Conservation (phyloP, 305 asterid genomes). For the Fraxinus latifolia region DNA sequence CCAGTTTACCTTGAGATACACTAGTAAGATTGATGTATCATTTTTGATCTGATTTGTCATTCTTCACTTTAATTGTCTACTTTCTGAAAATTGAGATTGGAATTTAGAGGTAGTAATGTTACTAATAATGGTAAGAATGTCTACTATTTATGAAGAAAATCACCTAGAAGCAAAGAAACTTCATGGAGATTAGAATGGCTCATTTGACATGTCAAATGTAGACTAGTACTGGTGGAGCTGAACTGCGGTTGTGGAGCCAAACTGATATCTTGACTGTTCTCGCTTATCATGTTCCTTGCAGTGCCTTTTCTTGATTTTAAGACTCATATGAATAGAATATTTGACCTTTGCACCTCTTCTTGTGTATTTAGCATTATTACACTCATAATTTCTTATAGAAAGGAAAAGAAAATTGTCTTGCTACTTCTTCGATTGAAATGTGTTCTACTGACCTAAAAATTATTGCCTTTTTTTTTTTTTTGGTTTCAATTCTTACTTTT, state of each 20-base stretch:
- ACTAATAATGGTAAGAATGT: background rate
- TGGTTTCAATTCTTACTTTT: background rate
- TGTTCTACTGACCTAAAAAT: background rate
- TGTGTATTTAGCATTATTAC: background rate
- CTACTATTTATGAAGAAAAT: background rate
- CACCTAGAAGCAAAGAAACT: background rate
- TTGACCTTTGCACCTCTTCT: background rate
- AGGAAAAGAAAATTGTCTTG: background rate
- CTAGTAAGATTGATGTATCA: background rate
- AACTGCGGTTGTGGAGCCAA: background rate
- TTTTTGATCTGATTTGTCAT: background rate
- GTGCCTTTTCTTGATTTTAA: background rate
- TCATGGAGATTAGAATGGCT: background rate
- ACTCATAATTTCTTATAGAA: background rate
- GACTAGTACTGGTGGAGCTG: background rate
- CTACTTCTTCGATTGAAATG: background rate
- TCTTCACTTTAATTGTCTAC: background rate
- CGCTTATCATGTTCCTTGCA: background rate
- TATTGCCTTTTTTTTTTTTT: no score
- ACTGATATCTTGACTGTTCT: background rate
- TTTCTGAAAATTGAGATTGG: background rate
- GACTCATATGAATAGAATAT: background rate
- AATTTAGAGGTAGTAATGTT: background rate
- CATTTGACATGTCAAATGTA: background rate
- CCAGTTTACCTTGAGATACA: background rate